phyloP scores from a whole-genome alignment of 345 rosid genomes.

The Isatis tinctoria region DNA sequence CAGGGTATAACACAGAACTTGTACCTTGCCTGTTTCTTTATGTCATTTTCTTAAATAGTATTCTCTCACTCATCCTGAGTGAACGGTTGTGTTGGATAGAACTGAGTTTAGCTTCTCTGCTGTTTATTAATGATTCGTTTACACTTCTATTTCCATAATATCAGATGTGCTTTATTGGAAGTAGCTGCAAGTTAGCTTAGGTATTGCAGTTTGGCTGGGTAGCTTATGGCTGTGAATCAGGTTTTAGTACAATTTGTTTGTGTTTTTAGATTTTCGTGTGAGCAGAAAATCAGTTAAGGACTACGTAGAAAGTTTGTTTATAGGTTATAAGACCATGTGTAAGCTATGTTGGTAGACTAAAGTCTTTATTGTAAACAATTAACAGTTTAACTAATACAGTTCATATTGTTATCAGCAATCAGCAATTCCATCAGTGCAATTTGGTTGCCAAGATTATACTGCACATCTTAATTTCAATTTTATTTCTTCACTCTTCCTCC shows the following conservation, averaged over 20 bases:
- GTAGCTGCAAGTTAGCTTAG: no score
- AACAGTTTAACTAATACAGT: no score
- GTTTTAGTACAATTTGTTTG: conserved; percentile 1
- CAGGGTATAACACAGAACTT: no score
- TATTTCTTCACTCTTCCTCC: no score
- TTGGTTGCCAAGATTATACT: no score
- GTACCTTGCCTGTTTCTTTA: no score
- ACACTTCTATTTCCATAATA: background rate
- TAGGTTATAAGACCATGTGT: conserved; percentile 1
- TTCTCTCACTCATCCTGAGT: background rate
- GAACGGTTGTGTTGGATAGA: conserved; percentile 2
- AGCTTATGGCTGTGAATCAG: background rate
- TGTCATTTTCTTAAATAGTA: no score
- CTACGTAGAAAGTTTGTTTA: background rate
- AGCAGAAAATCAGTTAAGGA: background rate
- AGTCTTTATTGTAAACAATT: background rate
- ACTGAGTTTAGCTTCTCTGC: background rate
- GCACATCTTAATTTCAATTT: no score
- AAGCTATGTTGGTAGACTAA: background rate
- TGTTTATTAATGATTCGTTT: background rate
- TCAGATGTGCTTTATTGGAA: background rate
- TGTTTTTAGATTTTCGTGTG: background rate
- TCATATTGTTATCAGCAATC: no score
- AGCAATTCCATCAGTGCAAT: no score
- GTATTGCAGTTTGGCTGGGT: background rate